These are phyloP conservation scores for Noccaea bulbosa DNA, from an alignment of 345 rosid genomes.

Conservation along the genomic window DNA sequence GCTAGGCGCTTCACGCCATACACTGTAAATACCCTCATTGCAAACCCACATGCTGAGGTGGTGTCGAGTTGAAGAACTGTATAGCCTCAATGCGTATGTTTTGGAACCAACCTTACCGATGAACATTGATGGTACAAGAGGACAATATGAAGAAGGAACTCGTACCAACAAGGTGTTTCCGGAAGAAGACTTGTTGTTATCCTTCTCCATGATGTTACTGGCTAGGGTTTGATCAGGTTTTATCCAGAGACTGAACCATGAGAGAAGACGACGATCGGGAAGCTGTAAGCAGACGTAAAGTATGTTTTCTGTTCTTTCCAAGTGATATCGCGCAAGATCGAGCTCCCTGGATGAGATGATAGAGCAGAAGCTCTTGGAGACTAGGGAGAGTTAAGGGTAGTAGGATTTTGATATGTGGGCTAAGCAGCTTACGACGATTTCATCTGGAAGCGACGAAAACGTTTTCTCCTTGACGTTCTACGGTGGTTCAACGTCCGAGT, in stretches of 20 bases:
- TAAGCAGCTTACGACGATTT: background rate
- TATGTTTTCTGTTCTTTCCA: background rate
- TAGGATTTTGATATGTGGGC: background rate
- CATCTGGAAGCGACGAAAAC: background rate
- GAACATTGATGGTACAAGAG: no score
- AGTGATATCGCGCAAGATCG: background rate
- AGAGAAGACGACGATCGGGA: background rate
- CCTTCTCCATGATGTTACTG: background rate
- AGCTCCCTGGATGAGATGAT: background rate
- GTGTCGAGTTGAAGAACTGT: background rate
- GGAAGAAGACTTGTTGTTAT: background rate
- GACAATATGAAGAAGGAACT: background rate
- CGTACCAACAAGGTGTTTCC: background rate
- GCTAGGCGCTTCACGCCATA: background rate
- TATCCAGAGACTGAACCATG: constrained; percentile 14
- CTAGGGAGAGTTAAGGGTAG: background rate
- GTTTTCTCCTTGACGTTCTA: background rate
- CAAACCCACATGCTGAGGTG: background rate
- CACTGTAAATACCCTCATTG: no score
- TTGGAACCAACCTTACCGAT: background rate
- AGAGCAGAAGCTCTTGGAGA: background rate
- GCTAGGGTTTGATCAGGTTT: constrained; percentile 18
- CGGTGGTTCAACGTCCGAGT: background rate
- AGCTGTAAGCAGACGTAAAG: constrained; percentile 2
- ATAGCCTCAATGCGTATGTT: background rate